Base-by-base conservation (phyloP, 768 basidiomycete genomes). In the Leucocoprinus leucothites region DNA sequence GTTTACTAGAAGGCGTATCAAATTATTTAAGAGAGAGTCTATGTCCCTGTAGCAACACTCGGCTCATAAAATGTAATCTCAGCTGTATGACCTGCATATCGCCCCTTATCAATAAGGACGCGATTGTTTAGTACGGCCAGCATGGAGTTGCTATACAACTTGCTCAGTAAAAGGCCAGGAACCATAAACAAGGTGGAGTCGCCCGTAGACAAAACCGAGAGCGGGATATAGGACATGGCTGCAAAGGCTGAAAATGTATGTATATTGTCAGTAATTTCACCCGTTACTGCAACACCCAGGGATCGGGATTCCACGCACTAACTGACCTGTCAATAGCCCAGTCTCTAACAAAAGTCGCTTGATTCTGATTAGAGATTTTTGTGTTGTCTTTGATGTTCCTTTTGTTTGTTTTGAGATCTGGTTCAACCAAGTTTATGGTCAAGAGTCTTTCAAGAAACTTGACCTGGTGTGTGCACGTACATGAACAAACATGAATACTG, bases 281-380 rank as follows among this genome's bases (percentile, higher is more conserved):
- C n/a, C n/a, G n/a, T n/a, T n/a, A n/a, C n/a, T n/a, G n/a, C n/a
- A n/a, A n/a, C n/a, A n/a, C n/a, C n/a, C n/a, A n/a, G n/a, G n/a
- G n/a, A n/a, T n/a, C n/a, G n/a, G n/a, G n/a, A n/a, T n/a, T n/a
- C n/a, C n/a, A n/a, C n/a, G n/a, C n/a, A n/a, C n/a, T n/a, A 38
- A 38, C 13, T n/a, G 19, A 54, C 53, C 53, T 31, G 45, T 47
- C 16, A 54, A 14, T 8, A 53, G 3, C 14, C 52, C 44, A 9
- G 53, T 54, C 22, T 54, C 53, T 9, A 54, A 35, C n/a, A 54
- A 5, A 3, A 54, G 46, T 28, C 46, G 38, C 24, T 48, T 54
- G 7, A 48, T 47, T 48, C 40, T 54, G 3, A 45, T 54, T 7
- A 54, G 4, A 3, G 18, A 7, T 19, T 26, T 18, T 34, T 54